Percentiles rank a stretch among this genome's conserved stretches.
Conservation (phyloP, 352 stramenopile species). For the Pythium brachiatum region DNA sequence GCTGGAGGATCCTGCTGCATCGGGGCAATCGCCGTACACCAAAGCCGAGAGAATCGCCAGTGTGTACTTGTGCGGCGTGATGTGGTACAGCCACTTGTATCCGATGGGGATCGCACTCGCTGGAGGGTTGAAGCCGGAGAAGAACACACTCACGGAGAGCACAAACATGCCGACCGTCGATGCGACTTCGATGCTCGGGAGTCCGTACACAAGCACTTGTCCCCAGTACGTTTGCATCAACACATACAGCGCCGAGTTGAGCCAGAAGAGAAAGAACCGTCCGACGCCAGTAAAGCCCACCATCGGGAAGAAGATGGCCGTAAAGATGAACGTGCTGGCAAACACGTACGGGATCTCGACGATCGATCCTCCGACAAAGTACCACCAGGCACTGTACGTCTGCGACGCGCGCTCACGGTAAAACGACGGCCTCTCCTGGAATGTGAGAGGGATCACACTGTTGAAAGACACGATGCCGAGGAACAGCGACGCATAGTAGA, state of each 20-base stretch:
- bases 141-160: conserved; percentile 53
- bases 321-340: conserved; percentile 36
- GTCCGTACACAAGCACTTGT: conserved; percentile 63
- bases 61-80: conserved; percentile 44
- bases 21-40: conserved; percentile 39
- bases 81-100: conserved; percentile 38
- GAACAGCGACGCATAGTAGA: conserved; percentile 85
- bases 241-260: conserved; percentile 55
- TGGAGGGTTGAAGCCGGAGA: conserved; percentile 46
- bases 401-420: conserved; percentile 78
- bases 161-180: conserved; percentile 37
- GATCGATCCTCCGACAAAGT: conserved; percentile 55
- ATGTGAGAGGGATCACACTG: conserved; percentile 63
- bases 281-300: conserved; percentile 37
- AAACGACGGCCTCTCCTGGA: conserved; percentile 74
- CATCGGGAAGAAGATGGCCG: conserved; percentile 74
- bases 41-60: conserved; percentile 35
- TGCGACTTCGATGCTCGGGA: conserved; percentile 45
- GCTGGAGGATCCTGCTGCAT: background rate
- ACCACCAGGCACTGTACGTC: conserved; percentile 72
- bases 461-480: conserved; percentile 71
- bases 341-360: conserved; percentile 67
- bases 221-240: conserved; percentile 64
- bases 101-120: conserved; percentile 24
- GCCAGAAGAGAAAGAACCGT: conserved; percentile 56